Conservation (phyloP, 2,329 filamentous ascomycete species). For the Lecanicillium sp. region DNA sequence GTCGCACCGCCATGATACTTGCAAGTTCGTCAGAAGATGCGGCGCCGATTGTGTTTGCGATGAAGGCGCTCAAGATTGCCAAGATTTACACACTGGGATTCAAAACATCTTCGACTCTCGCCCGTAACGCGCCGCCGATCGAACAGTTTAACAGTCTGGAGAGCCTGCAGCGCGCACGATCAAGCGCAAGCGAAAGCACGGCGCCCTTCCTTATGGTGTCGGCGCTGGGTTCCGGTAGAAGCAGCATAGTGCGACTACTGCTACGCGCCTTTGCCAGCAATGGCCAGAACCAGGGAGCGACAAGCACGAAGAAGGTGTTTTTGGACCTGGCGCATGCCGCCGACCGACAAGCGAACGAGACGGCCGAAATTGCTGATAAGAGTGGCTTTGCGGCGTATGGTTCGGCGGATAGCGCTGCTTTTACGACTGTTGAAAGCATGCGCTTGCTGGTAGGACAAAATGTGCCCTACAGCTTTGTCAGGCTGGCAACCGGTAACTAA, state of each 20-base stretch:
- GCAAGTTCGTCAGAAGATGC: conserved; percentile 69
- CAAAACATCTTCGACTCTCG: conserved; percentile 56
- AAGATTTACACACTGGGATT: conserved; percentile 84
- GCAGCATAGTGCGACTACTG: conserved; percentile 69
- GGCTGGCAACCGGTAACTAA: conserved; percentile 56
- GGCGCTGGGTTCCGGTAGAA: conserved; percentile 71
- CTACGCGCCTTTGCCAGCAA: conserved; percentile 61
- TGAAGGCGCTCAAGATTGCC: conserved; percentile 67
- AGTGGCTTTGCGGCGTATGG: conserved; percentile 77
- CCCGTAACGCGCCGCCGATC: conserved; percentile 57
- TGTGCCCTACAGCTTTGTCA: conserved; percentile 81
- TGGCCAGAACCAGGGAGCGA: conserved; percentile 21
- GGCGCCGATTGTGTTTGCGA: conserved; percentile 70
- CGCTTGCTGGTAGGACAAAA: conserved; percentile 77
- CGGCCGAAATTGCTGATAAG: conserved; percentile 62
- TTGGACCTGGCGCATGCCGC: conserved; percentile 65
- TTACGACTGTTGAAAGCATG: conserved; percentile 77
- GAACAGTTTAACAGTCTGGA: conserved; percentile 77
- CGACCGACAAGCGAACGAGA: conserved; percentile 54
- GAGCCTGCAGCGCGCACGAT: conserved; percentile 47
- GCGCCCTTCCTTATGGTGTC: conserved; percentile 78
- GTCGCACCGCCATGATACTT: conserved; percentile 68
- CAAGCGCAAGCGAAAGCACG: conserved; percentile 37
- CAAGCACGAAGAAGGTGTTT: conserved; percentile 61
- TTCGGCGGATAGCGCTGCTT: conserved; percentile 72